Evolutionary conservation across 306 rosid species (phyloP).

Genomic region (Malus sieversii): DNA sequence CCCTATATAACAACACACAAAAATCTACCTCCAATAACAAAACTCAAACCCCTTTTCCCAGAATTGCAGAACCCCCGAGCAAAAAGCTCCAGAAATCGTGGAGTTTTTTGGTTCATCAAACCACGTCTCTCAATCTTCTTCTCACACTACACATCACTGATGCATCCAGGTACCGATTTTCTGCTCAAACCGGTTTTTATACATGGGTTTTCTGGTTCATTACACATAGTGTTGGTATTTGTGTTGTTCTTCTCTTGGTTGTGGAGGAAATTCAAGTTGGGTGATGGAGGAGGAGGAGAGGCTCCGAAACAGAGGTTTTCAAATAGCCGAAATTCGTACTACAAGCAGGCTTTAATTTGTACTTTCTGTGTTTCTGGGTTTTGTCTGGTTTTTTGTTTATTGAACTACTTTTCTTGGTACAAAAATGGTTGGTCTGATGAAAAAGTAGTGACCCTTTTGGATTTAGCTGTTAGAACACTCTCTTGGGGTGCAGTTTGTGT

Average conservation of each 20-base stretch:
- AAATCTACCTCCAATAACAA: not conserved
- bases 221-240: slow-evolving; percentile 35
- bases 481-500: slow-evolving; percentile 42
- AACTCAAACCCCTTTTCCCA: not conserved
- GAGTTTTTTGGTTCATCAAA: slow-evolving; percentile 15
- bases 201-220: slow-evolving; percentile 38
- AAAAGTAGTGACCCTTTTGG: slow-evolving; percentile 27
- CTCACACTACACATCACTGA: slow-evolving; percentile 2
- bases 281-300: slow-evolving; percentile 1
- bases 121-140: slow-evolving; percentile 9
- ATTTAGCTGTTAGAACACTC: slow-evolving; percentile 37
- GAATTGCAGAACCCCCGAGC: not conserved
- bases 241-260: slow-evolving; percentile 33
- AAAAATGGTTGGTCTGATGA: slow-evolving; percentile 32
- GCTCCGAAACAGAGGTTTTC: slow-evolving; percentile 17
- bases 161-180: slow-evolving; percentile 23
- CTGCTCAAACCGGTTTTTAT: slow-evolving; percentile 36
- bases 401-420: slow-evolving; percentile 42
- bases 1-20: not conserved
- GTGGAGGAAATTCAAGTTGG: slow-evolving; percentile 25
- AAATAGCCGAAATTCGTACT: slow-evolving; percentile 4
- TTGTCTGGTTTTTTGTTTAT: slow-evolving; percentile 32
- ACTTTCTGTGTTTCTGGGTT: slow-evolving; percentile 28
- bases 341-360: slow-evolving; percentile 15
- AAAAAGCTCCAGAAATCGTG: slow-evolving; percentile 10